Conservation (phyloP, 2,329 filamentous ascomycete species). For the Fusarium anguioides region DNA sequence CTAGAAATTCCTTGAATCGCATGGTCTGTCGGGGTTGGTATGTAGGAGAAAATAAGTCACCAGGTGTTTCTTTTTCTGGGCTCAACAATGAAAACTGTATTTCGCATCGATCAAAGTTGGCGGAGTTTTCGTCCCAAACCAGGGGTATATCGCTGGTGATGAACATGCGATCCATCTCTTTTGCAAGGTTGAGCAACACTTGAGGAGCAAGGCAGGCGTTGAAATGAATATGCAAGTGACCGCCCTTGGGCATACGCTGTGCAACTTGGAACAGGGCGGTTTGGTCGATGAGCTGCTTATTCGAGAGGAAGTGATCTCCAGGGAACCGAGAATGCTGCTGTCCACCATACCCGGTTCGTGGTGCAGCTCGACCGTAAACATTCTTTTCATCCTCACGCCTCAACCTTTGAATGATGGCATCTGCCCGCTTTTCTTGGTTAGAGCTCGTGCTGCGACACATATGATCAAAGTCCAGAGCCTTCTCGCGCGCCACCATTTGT, state of each 20-base stretch:
- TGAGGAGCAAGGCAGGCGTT: conserved; percentile 76
- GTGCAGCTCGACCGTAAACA: conserved; percentile 51
- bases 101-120: conserved; percentile 65
- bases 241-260: conserved; percentile 73
- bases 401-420: conserved; percentile 55
- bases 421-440: conserved; percentile 51
- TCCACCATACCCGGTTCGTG: conserved; percentile 53
- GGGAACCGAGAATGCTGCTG: conserved; percentile 59
- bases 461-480: conserved; percentile 55
- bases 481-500: conserved; percentile 49
- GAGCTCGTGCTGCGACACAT: conserved; percentile 49
- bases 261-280: conserved; percentile 70
- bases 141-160: conserved; percentile 70
- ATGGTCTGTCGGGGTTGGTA: conserved; percentile 62
- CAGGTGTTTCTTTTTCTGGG: conserved; percentile 49
- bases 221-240: conserved; percentile 80
- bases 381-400: conserved; percentile 50
- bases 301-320: conserved; percentile 69
- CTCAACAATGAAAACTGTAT: conserved; percentile 69
- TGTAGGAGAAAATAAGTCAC: conserved; percentile 60
- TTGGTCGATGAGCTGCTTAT: conserved; percentile 62
- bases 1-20: conserved; percentile 56
- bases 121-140: conserved; percentile 50
- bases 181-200: conserved; percentile 66
- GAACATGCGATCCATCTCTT: conserved; percentile 72